Evolutionary conservation across 345 rosid species (phyloP), one percentile per base, ranked within the genome.

Genomic region (Cardiospermum halicacabum): DNA sequence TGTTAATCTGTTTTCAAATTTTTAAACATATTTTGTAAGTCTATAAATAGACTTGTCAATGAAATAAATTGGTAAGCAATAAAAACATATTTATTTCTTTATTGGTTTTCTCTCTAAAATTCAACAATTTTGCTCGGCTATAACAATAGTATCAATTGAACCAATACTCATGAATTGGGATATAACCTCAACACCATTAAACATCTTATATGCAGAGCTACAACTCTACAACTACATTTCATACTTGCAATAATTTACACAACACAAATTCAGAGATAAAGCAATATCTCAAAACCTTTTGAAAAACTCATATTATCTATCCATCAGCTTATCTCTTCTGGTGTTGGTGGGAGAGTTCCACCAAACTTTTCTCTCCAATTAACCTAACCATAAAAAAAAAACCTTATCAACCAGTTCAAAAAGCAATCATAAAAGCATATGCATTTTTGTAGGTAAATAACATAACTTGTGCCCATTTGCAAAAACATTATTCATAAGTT

Each of bases 191-290:
- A 88, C 63, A 6, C 68, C 80, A 1, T 73, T 85, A 15, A 91
- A 91, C 58, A 71, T 65, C 64, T 83, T 83, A 65, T 83, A 67
- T 43, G 93, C 96, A 37, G 65, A 58, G 30, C 67, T 81, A 80
- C 97, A n/a, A n/a, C n/a, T n/a, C n/a, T n/a, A n/a, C n/a, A 89
- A 75, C 94, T 65, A 68, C 96, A 89, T 65, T 85, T 92, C 81
- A 84, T 86, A 88, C 96, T 86, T 92, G 78, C 10, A 53, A 43
- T 31, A 34, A 24, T 64, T 34, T 34, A 34, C n/a, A 4, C 39
- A 34, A 7, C 9, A n/a, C n/a, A n/a, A n/a, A n/a, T n/a, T n/a
- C n/a, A n/a, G n/a, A n/a, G n/a, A n/a, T n/a, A n/a, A n/a, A n/a
- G n/a, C n/a, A n/a, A n/a, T n/a, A n/a, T n/a, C n/a, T n/a, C n/a